Evolutionary conservation across 2,329 filamentous ascomycete genomes (phyloP), one percentile per base, ranked within the genome.

Genomic region (Lomentospora prolificans): DNA sequence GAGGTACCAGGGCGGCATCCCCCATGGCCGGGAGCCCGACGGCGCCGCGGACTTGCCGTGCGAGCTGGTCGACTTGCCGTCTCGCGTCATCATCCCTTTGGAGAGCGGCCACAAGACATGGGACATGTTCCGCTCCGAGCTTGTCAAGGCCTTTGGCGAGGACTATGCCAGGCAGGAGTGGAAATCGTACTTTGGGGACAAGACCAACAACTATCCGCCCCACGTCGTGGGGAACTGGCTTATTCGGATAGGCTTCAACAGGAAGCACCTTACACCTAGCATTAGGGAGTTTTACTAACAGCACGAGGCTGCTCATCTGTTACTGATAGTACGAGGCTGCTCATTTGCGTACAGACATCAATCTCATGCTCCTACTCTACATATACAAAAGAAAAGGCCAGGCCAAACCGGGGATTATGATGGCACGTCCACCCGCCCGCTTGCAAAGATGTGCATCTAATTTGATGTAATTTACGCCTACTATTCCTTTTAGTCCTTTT

Each of bases 1-100:
- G 24, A 60, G 66, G 0, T 62, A 65, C 12, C 61, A 59, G 24
- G 64, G 66, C 17, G 63, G 62, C 12, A 53, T 62, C 25, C 62
- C 61, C 8, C 64, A 60, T 58, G 64, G 63, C 0, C 59, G 65
- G 3, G 65, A 69, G 28, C 65, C 65, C 2, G 64, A 60, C n/a
- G 59, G 60, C 2, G 60, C 61, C 1, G 53, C 58, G 8, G 25
- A 55, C 6, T 61, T 62, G 14, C 46, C 53, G 1, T 60, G 62
- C 9, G 33, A 62, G 4, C 56, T 67, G 10, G 36, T 55, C 3
- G 50, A 53, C 2, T 58, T 69, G 3, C 63, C 65, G 30, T 41
- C 50, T 48, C 50, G 57, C 44, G 53, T 52, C 46, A 56, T 24
- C 4, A 46, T 52, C 14, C 55, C 50, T 3, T 22, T 52, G 3